Base-by-base conservation (phyloP, 257 asterid species). In the Nicotiana benthamiana region DNA sequence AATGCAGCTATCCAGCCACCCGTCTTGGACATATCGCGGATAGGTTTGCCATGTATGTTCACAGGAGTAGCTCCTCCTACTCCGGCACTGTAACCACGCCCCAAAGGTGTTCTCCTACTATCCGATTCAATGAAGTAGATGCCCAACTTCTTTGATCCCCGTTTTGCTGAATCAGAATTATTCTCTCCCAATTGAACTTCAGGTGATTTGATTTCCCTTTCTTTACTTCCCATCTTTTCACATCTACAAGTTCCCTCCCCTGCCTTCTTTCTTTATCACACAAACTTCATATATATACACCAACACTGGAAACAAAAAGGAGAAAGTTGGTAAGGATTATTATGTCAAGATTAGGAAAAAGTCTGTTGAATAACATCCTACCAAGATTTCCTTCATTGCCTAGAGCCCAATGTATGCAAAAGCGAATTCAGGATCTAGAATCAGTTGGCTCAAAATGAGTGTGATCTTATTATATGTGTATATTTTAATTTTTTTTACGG, bases 1-100 rank as follows among this genome's bases (percentile, higher is more conserved):
- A 95, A 92, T n/a, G 99, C 96, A 77, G 99, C 99, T 61, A 91
- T 60, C 99, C 99, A 95, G 60, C 98, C 99, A 36, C 99, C 98
- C 3, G 99, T 95, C 81, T 86, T 91, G 81, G 94, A 87, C 81
- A 95, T 85, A 79, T 79, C 85, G 2, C 94, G 82, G 46, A 95
- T 87, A 1, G 98, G 98, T 89, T 95, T 93, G 12, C 99, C 98
- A 4, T 62, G 97, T 83, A 95, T 92, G 87, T 85, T 93, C 60
- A 95, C 98, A 1, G 99, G 98, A 3, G 99, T 93, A 28, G 98
- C 85, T 76, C 97, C 97, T 12, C 88, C 89, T 22, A 24, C 57
- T 72, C 82, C 82, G 26, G 87, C 81, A 18, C 70, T 85, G 82
- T 93, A 93, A 59, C 97, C 98, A 28, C 97, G 96, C 2, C 92